These are phyloP conservation scores for Cutaneotrichosporon mucoides DNA, from an alignment of 1,284 basidiomycete species.

Conservation along the genomic window DNA sequence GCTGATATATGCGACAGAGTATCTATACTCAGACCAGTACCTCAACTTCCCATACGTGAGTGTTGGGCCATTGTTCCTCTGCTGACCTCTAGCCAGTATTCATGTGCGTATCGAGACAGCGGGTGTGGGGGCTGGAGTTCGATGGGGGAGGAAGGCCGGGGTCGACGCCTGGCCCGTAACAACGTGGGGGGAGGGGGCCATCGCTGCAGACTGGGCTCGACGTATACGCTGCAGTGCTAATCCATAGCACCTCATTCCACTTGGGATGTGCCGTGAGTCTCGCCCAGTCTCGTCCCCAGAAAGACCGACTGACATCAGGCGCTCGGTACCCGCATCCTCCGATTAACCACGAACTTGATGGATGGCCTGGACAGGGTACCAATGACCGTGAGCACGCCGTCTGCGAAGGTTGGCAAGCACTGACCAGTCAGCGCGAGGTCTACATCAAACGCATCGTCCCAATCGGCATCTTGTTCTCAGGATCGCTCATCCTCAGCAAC, in stretches of 20 bases:
- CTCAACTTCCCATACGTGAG: constrained; percentile 65
- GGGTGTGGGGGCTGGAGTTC: too few relatives aligned
- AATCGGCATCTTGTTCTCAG: constrained; percentile 88
- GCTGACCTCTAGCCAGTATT: constrained; percentile 42
- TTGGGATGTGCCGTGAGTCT: constrained; percentile 43
- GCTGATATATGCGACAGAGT: constrained; percentile 50
- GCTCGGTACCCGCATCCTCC: constrained; percentile 80
- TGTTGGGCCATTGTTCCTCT: background rate
- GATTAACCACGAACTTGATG: constrained; percentile 77
- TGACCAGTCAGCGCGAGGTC: constrained; percentile 56
- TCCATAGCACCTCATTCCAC: constrained; percentile 60
- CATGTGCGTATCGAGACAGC: constrained; percentile 28
- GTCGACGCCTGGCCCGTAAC: too few relatives aligned
- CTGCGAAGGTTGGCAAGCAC: background rate
- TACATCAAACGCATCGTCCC: constrained; percentile 85
- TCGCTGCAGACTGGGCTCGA: too few relatives aligned
- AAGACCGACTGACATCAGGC: constrained; percentile 54
- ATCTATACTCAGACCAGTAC: constrained; percentile 64
- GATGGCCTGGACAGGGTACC: constrained; percentile 79
- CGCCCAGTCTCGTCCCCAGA: background rate
- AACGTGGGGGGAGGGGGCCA: too few relatives aligned
- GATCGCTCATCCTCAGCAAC: constrained; percentile 86
- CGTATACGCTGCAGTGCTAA: constrained; percentile 50
- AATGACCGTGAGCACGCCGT: constrained; percentile 57
- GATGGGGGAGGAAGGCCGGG: too few relatives aligned